Evolutionary conservation across 2,329 filamentous ascomycete species (phyloP), one percentile per base, ranked within the genome.

Genomic region (Claviceps paspali): DNA sequence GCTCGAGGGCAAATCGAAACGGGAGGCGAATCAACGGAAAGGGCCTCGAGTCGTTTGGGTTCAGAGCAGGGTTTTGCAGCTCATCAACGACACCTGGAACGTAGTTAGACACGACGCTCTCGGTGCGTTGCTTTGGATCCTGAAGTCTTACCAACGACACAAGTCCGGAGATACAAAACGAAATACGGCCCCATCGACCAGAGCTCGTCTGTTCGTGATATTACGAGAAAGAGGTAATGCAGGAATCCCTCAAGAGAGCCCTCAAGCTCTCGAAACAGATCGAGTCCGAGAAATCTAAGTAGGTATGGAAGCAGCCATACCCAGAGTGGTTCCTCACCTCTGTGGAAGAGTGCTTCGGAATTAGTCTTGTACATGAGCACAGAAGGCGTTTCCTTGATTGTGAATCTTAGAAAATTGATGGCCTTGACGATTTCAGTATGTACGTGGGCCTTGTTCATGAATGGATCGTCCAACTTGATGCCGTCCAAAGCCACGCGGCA

Each of bases 401-500:
- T 82, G 36, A 81, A 70, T 40, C 72, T 70, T 31, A 95, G 67
- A 36, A 93, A 86, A 46, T 80, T 74, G 33, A 94, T 68, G 36
- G 84, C 86, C 50, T 85, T 79, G 26, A 71, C 57, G 1, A 74
- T 75, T 47, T 83, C 76, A 32, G 67, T 57, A 21, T 70, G 60
- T 29, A 77, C 57, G 39, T 72, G 60, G 24, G 66, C 63, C 36
- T 57, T 60, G 44, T 74, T 62, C 41, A 74, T 66, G 52, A 86
- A 82, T 2, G 75, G 76, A 47, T 86, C 74, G 48, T 85, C 73
- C 51, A 73, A 67, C 45, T 69, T 68, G 33, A 82, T 65, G 31
- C 68, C 68, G 46, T 86, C 81, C 10, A 95, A 64, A 17, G 85
- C 81, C 40, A 84, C 82, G 51, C 82, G 79, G 35, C 80, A 69